Evolutionary conservation across 306 rosid species (phyloP).

Genomic region (Vachellia pachyceras): DNA sequence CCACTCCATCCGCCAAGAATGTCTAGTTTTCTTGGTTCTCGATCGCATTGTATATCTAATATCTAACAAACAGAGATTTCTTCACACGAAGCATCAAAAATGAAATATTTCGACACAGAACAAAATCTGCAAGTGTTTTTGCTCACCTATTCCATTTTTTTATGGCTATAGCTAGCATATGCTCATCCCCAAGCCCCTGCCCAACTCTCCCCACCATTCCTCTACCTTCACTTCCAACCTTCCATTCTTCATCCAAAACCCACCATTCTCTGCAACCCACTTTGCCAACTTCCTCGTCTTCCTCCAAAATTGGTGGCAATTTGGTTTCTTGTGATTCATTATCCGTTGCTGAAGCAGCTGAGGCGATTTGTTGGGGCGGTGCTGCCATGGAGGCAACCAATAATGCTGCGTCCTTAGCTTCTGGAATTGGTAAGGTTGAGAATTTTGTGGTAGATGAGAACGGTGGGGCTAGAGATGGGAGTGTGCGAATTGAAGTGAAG

Average conservation of each 20-base stretch:
- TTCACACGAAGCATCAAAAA: slow-evolving; percentile 1
- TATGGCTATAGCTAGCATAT: slow-evolving; percentile 60
- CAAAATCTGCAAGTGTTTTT: background rate
- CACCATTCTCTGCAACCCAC: slow-evolving; percentile 48
- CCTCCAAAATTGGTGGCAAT: slow-evolving; percentile 48
- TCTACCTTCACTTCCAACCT: slow-evolving; percentile 52
- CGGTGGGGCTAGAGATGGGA: slow-evolving; percentile 30
- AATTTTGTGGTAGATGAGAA: slow-evolving; percentile 41
- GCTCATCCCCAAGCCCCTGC: slow-evolving; percentile 63
- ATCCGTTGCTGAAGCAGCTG: slow-evolving; percentile 48
- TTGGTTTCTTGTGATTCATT: slow-evolving; percentile 56
- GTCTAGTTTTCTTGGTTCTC: background rate
- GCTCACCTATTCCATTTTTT: slow-evolving; percentile 33
- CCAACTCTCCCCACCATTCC: slow-evolving; percentile 57
- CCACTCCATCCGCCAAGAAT: background rate
- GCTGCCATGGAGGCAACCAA: slow-evolving; percentile 49
- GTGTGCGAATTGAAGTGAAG: slow-evolving; percentile 48
- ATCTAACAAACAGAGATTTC: background rate
- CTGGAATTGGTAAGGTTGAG: slow-evolving; percentile 41
- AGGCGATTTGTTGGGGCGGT: slow-evolving; percentile 49
- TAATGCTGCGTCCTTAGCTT: slow-evolving; percentile 46
- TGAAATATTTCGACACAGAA: background rate
- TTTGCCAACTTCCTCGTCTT: slow-evolving; percentile 37
- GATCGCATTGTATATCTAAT: background rate
- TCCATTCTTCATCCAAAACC: slow-evolving; percentile 46